A percentile compares a stretch with the other conserved stretches of the same genome.
phyloP scores from a whole-genome alignment of 495 filamentous ascomycete species.

The Neurospora sp. region DNA sequence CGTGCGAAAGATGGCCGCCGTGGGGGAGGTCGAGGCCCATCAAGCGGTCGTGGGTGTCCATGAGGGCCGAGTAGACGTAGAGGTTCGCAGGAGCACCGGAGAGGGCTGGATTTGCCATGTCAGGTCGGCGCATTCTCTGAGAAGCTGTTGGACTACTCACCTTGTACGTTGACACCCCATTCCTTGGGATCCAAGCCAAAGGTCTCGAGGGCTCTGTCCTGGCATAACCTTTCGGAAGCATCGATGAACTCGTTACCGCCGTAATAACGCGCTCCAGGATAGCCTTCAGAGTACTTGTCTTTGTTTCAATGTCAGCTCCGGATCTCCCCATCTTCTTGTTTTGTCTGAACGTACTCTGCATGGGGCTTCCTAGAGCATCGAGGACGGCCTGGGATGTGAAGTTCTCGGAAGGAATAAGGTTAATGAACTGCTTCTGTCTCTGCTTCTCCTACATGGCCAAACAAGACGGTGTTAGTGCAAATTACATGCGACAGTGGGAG shows the following conservation, averaged over 20 bases:
- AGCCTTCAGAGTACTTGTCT: slow-evolving; percentile 99
- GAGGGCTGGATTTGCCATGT: slow-evolving; percentile 47
- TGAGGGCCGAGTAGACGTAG: slow-evolving; percentile 86
- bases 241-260: slow-evolving; percentile 96
- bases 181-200: slow-evolving; percentile 74
- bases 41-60: slow-evolving; percentile 84
- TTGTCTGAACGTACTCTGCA: slow-evolving; percentile 67
- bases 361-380: slow-evolving; percentile 91
- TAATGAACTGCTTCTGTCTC: slow-evolving; percentile 94
- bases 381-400: slow-evolving; percentile 96
- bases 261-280: slow-evolving; percentile 94
- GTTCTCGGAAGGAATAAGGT: slow-evolving; percentile 97
- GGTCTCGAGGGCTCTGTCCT: slow-evolving; percentile 75
- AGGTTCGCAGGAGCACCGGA: slow-evolving; percentile 95
- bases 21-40: slow-evolving; percentile 98
- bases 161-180: slow-evolving; percentile 98
- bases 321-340: no score
- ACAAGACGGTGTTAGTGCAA: slow-evolving; percentile 1
- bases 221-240: slow-evolving; percentile 78
- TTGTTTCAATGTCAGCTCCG: slow-evolving; percentile 3
- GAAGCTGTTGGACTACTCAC: slow-evolving; percentile 37
- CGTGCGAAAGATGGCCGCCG: slow-evolving; percentile 93
- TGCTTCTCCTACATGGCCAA: slow-evolving; percentile 66
- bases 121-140: background rate
- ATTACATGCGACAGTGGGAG: background rate